Conservation (phyloP, 192 early-diverging fungal species). For the Coemansia interrupta region DNA sequence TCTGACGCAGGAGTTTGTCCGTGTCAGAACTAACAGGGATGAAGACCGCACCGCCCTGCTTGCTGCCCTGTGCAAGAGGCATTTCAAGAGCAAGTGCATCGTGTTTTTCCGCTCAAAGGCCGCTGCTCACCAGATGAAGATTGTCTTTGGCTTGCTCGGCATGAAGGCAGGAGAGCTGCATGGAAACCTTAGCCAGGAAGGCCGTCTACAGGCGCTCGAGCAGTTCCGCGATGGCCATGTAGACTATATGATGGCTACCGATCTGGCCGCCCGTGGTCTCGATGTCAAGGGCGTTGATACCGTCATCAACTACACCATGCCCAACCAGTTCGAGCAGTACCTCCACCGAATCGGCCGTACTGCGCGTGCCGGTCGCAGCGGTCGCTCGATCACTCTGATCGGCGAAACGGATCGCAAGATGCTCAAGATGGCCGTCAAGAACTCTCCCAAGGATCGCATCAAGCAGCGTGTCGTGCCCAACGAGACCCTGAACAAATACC, state of each 20-base stretch:
- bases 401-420: slow-evolving; percentile 92
- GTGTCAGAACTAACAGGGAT: slow-evolving; percentile 83
- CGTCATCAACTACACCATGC: slow-evolving; percentile 99
- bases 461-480: slow-evolving; percentile 86
- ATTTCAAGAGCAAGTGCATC: slow-evolving; percentile 75
- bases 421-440: slow-evolving; percentile 89
- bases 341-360: slow-evolving; percentile 95
- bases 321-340: slow-evolving; percentile 85
- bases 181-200: slow-evolving; percentile 90
- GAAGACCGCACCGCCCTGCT: slow-evolving; percentile 83
- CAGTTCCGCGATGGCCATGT: slow-evolving; percentile 80
- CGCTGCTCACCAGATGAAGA: slow-evolving; percentile 97
- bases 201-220: slow-evolving; percentile 86
- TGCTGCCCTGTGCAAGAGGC: slow-evolving; percentile 75
- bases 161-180: slow-evolving; percentile 89
- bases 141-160: slow-evolving; percentile 87
- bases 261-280: slow-evolving; percentile 93
- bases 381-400: slow-evolving; percentile 85
- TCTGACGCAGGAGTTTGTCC: slow-evolving; percentile 93
- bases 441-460: slow-evolving; percentile 67
- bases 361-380: slow-evolving; percentile 82
- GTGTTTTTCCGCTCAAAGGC: slow-evolving; percentile 94
- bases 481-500: slow-evolving; percentile 73
- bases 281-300: slow-evolving; percentile 96
- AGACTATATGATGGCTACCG: slow-evolving; percentile 91